Conservation (phyloP, 441 rosid species). For the Daphne laureola region DNA sequence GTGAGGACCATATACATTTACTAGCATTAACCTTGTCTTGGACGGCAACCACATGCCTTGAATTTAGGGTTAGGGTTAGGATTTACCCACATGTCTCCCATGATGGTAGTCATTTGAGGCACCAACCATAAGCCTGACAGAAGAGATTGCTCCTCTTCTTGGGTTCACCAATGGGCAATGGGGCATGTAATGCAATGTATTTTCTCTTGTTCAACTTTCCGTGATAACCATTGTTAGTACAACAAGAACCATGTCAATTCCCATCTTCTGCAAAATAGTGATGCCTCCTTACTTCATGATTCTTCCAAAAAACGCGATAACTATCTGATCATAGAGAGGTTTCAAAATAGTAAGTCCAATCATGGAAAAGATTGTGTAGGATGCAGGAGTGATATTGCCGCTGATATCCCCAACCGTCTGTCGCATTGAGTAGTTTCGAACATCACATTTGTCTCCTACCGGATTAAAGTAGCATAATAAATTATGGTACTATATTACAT, state of each 20-base stretch:
- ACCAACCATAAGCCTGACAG: constrained; percentile 55
- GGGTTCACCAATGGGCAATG: constrained; percentile 35
- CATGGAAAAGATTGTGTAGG: constrained; percentile 49
- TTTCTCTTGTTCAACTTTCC: constrained; percentile 40
- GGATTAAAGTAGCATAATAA: constrained; percentile 34
- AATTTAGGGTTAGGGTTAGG: too few relatives aligned
- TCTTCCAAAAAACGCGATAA: constrained; percentile 42
- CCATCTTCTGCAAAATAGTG: constrained; percentile 58
- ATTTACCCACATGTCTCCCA: too few relatives aligned
- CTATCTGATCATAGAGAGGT: constrained; percentile 52
- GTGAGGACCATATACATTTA: too few relatives aligned
- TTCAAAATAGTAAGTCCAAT: constrained; percentile 51
- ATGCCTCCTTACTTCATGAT: constrained; percentile 54
- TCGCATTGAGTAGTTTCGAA: constrained; percentile 64
- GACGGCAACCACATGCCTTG: too few relatives aligned
- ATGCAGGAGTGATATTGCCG: constrained; percentile 54
- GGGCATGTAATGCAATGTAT: constrained; percentile 31
- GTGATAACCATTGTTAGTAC: constrained; percentile 51
- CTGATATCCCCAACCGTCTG: constrained; percentile 27
- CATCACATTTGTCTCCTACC: constrained; percentile 47
- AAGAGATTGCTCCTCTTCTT: constrained; percentile 38
- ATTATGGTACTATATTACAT: too few relatives aligned
- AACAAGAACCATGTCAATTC: constrained; percentile 44
- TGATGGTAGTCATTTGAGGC: constrained; percentile 46
- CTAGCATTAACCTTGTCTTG: too few relatives aligned